Evolutionary conservation across 345 rosid genomes (phyloP).

Genomic region (Dimocarpus longan): DNA sequence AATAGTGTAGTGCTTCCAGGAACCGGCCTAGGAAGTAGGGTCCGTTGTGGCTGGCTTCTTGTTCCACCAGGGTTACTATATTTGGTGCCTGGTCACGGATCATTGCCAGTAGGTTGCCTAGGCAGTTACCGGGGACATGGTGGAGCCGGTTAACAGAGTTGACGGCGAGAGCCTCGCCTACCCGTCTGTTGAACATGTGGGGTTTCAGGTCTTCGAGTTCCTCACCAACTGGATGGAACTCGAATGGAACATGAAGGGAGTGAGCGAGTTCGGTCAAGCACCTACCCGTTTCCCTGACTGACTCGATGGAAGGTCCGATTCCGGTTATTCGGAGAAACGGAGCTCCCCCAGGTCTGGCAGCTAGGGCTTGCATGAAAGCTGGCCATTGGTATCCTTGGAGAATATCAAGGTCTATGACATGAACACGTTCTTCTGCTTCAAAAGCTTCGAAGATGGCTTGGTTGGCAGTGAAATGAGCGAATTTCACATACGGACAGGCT

Average conservation of each 20-base stretch:
- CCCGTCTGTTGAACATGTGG: conserved; percentile 65
- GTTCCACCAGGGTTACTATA: conserved; percentile 59
- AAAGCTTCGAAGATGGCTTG: conserved; percentile 72
- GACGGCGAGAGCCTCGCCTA: conserved; percentile 66
- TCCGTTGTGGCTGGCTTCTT: conserved; percentile 73
- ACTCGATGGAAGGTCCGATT: conserved; percentile 45
- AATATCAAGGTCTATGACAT: conserved; percentile 68
- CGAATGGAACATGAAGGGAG: conserved; percentile 66
- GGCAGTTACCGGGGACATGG: conserved; percentile 45
- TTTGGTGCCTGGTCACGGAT: conserved; percentile 73
- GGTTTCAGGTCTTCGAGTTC: conserved; percentile 58
- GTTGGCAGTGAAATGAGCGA: conserved; percentile 75
- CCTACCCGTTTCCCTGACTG: conserved; percentile 59
- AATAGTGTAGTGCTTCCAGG: conserved; percentile 70
- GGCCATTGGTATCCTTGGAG: conserved; percentile 83
- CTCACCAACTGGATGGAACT: conserved; percentile 62
- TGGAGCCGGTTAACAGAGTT: conserved; percentile 60
- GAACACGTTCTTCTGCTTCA: conserved; percentile 76
- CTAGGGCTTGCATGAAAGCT: conserved; percentile 77
- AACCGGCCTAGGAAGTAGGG: conserved; percentile 63
- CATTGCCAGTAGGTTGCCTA: conserved; percentile 52
- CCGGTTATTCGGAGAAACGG: conserved; percentile 68
- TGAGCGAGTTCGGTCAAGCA: conserved; percentile 62
- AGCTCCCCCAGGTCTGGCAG: conserved; percentile 57
- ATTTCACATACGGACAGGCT: conserved; percentile 67